phyloP scores from a whole-genome alignment of 768 basidiomycete species.

The Lactifluus rugatus region DNA sequence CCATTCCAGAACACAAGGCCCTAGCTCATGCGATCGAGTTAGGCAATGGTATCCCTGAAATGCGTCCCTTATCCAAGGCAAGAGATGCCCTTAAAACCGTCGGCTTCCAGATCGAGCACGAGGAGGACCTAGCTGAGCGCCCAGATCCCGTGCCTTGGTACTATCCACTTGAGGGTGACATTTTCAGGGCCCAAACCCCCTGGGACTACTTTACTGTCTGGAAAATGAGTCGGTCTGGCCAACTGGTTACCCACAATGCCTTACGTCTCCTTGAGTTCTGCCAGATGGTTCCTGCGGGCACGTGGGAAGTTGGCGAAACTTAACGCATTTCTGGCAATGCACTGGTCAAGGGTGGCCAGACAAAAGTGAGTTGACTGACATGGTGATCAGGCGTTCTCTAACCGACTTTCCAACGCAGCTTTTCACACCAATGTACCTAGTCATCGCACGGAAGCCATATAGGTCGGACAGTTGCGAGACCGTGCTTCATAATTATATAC shows the following conservation, averaged over 20 bases:
- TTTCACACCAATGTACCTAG: constrained; percentile 38
- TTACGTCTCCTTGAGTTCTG: constrained; percentile 69
- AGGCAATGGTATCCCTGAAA: constrained; percentile 96
- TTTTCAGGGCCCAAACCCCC: constrained; percentile 84
- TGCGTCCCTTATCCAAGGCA: constrained; percentile 67
- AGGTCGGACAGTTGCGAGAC: no score
- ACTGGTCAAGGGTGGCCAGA: constrained; percentile 76
- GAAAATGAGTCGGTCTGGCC: constrained; percentile 85
- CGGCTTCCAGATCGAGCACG: constrained; percentile 80
- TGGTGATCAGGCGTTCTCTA: neutral
- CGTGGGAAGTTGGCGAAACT: constrained; percentile 80
- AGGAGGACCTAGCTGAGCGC: constrained; percentile 90
- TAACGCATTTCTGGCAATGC: constrained; percentile 74
- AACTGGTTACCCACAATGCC: constrained; percentile 71
- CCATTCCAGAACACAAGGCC: no score
- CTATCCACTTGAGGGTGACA: constrained; percentile 95
- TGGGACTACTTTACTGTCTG: constrained; percentile 88
- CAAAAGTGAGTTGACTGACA: constrained; percentile 48
- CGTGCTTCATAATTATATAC: no score
- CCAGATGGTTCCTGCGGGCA: constrained; percentile 84
- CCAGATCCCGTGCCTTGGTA: constrained; percentile 80
- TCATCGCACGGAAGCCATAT: no score
- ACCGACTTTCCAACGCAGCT: constrained; percentile 35
- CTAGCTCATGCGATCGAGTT: constrained; percentile 89
- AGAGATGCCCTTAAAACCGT: constrained; percentile 72